These are phyloP conservation scores for Zizania palustris DNA, from an alignment of 202 grass and related monocot genomes.

Conservation along the genomic window DNA sequence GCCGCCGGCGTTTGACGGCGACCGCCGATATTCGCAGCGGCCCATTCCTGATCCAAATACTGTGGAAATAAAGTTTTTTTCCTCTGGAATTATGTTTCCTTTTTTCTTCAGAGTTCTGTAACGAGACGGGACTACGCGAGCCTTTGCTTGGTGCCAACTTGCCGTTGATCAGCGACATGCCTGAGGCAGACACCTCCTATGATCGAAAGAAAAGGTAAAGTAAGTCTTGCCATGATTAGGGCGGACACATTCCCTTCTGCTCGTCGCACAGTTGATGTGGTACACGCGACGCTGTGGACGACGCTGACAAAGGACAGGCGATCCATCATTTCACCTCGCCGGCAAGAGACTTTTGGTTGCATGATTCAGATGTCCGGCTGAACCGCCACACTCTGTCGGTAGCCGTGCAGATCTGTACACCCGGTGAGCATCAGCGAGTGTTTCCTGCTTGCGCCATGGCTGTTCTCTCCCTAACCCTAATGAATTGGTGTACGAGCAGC, in stretches of 20 bases:
- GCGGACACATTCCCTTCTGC: not conserved
- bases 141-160: not conserved
- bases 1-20: constrained; percentile 22
- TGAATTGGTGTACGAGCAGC: not conserved
- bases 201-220: not conserved
- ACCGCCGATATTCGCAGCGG: not conserved
- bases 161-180: not conserved
- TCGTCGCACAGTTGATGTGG: constrained; percentile 20
- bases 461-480: not conserved
- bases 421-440: not conserved
- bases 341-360: constrained; percentile 21
- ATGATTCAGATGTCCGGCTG: constrained; percentile 37
- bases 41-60: not conserved
- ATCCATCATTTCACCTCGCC: constrained; percentile 42
- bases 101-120: not conserved
- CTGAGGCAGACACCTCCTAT: constrained; percentile 29
- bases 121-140: not conserved
- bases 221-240: constrained; percentile 8
- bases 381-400: constrained; percentile 34
- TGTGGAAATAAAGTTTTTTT: not conserved
- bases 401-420: not conserved
- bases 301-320: not conserved
- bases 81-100: not conserved
- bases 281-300: constrained; percentile 18
- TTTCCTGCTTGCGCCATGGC: not conserved